phyloP scores from a whole-genome alignment of 139 green algal genomes.

The Tetratostichococcus sp. region DNA sequence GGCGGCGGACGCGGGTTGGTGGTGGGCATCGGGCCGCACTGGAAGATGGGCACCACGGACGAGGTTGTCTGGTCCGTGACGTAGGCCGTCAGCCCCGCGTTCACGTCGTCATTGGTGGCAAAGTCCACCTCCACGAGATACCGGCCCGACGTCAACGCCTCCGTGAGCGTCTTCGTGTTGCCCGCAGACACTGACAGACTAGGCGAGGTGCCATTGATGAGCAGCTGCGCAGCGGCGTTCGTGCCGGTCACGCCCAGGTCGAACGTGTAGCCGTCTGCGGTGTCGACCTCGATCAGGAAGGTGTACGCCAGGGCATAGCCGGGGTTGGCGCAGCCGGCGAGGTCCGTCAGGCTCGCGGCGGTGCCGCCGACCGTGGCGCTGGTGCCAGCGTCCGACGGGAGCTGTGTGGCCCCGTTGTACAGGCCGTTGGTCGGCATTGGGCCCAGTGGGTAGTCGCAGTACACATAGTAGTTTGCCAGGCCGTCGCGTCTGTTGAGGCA shows the following conservation, averaged over 20 bases:
- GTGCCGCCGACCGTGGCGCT: not conserved
- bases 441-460: not conserved
- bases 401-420: not conserved
- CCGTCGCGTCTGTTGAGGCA: not conserved
- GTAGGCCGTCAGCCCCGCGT: too few relatives aligned
- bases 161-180: not conserved
- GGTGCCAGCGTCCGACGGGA: not conserved
- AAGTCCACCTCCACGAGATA: not conserved
- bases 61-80: too few relatives aligned
- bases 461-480: not conserved
- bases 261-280: not conserved
- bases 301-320: not conserved
- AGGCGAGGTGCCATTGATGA: not conserved
- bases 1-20: not conserved
- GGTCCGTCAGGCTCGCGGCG: not conserved
- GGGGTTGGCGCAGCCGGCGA: not conserved
- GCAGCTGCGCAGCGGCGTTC: not conserved
- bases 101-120: not conserved
- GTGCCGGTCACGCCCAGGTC: not conserved
- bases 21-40: not conserved
- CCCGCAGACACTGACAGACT: not conserved
- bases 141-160: not conserved
- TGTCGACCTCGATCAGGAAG: not conserved
- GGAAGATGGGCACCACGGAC: not conserved
- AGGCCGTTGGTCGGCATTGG: not conserved